These are phyloP conservation scores for Pseudopyrenochaeta lycopersici DNA, from an alignment of 2,329 filamentous ascomycete genomes.

Conservation along the genomic window DNA sequence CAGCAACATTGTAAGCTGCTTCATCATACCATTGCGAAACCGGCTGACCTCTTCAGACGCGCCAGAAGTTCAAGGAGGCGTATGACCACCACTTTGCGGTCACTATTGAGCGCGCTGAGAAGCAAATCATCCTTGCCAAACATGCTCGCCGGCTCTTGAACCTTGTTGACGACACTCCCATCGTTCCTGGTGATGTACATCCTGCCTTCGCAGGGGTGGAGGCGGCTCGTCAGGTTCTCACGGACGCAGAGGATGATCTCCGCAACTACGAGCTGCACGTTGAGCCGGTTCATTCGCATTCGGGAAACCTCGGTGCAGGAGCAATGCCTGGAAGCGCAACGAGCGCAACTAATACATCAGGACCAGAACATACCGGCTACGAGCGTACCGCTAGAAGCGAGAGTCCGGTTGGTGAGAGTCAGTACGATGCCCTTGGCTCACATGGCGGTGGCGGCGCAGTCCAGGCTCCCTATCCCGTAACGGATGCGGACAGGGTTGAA, in stretches of 20 bases:
- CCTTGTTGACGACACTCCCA: constrained; percentile 86
- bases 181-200: constrained; percentile 84
- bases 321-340: constrained; percentile 50
- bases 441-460: constrained; percentile 26
- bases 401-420: constrained; percentile 31
- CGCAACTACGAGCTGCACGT: constrained; percentile 72
- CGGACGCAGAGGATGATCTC: constrained; percentile 90
- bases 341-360: background rate
- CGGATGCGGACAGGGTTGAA: constrained; percentile 41
- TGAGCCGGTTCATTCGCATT: constrained; percentile 63
- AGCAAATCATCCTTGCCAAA: constrained; percentile 92
- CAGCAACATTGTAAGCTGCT: constrained; percentile 77
- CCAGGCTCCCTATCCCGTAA: constrained; percentile 38
- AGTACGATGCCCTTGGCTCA: constrained; percentile 33
- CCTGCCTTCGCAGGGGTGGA: constrained; percentile 71
- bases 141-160: constrained; percentile 86
- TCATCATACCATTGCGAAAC: background rate
- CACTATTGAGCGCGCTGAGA: constrained; percentile 94
- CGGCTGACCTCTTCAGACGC: constrained; percentile 68
- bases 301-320: constrained; percentile 59
- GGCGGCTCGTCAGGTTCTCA: constrained; percentile 83
- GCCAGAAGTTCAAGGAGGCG: constrained; percentile 94
- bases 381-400: constrained; percentile 22
- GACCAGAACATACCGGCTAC: constrained; percentile 12
- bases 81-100: constrained; percentile 89